Conservation (phyloP, 176 grass and related monocot genomes). For the Aegilops tauschii region DNA sequence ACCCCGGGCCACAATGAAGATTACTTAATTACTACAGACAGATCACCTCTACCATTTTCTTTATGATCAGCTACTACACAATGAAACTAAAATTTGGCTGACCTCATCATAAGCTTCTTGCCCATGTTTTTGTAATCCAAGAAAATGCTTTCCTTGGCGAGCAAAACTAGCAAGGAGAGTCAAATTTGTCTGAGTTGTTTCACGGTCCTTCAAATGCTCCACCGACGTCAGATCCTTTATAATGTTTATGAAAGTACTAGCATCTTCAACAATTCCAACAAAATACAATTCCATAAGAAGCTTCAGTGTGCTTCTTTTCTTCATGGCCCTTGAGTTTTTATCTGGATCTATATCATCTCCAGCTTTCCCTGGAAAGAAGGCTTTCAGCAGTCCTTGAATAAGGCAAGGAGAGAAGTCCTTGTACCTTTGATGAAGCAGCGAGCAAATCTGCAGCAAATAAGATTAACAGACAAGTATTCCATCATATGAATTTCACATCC, state of each 20-base stretch:
- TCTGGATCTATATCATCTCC: conserved; percentile 79
- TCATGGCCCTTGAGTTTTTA: conserved; percentile 79
- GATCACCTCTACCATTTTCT: not conserved
- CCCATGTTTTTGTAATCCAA: conserved; percentile 55
- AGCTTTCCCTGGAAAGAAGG: conserved; percentile 78
- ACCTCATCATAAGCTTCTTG: conserved; percentile 81
- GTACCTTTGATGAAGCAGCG: conserved; percentile 93
- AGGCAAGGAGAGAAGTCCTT: conserved; percentile 92
- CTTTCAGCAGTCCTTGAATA: conserved; percentile 78
- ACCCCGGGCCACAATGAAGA: not conserved
- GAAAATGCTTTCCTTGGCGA: conserved; percentile 68
- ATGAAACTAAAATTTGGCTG: not conserved
- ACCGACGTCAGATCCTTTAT: conserved; percentile 79
- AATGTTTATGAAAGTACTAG: conserved; percentile 66
- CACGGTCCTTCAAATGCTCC: conserved; percentile 82
- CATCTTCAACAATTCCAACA: conserved; percentile 92
- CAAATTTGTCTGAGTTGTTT: conserved; percentile 86
- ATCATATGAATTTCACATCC: not conserved
- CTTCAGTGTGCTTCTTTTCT: conserved; percentile 87
- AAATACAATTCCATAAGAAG: conserved; percentile 93
- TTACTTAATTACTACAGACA: not conserved
- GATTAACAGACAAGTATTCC: not conserved
- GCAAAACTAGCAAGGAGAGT: conserved; percentile 83
- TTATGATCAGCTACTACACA: not conserved
- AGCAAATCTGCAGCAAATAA: conserved; percentile 61